Percentiles rank a stretch among this genome's conserved stretches.
These are phyloP conservation scores for sweet orange (Citrus sinensis) DNA, from an alignment of 345 rosid species.

Conservation along the genomic window DVS_A1.0 CM039168.1:21958501-21959000, in stretches of 20 bases:
- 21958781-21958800: conserved; percentile 63
- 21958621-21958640: conserved; percentile 85
- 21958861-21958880: background rate
- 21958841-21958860: conserved; percentile 26
- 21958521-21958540: conserved; percentile 39
- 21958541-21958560: conserved; percentile 69
- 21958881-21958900: background rate
- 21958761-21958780: conserved; percentile 79
- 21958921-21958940: conserved; percentile 95
- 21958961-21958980: conserved; percentile 72
- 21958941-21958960: conserved; percentile 55
- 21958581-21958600: conserved; percentile 97
- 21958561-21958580: conserved; percentile 97
- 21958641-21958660: background rate
- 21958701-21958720: conserved; percentile 8
- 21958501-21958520: conserved; percentile 2
- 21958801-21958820: conserved; percentile 97
- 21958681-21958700: background rate
- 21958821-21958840: conserved; percentile 98
- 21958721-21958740: conserved; percentile 72
- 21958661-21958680: background rate
- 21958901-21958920: conserved; percentile 6
- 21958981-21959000: conserved; percentile 88
- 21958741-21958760: conserved; percentile 91
- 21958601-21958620: conserved; percentile 59